phyloP scores from a whole-genome alignment of 495 filamentous ascomycete genomes.

The Neurospora sp. region DNA sequence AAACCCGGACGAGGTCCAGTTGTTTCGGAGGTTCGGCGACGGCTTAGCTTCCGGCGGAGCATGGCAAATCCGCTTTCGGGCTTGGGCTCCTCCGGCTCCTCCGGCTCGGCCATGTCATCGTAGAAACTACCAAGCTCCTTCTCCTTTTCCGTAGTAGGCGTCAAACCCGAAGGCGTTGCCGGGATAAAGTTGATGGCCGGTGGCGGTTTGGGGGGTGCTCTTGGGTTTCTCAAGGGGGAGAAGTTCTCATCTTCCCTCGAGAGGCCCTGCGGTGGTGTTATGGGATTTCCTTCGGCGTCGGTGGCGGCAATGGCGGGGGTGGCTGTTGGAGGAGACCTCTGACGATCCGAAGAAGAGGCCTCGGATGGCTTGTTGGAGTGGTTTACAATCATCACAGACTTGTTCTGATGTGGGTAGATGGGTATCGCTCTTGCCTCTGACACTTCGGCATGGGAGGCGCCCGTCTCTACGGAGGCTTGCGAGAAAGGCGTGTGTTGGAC shows the following conservation, averaged over 20 bases:
- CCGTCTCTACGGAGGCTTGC: constrained; percentile 46
- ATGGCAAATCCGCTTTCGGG: constrained; percentile 41
- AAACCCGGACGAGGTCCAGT: constrained; percentile 25
- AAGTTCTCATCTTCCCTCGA: constrained; percentile 41
- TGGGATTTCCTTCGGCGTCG: constrained; percentile 32
- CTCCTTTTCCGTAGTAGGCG: constrained; percentile 45
- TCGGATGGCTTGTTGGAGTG: constrained; percentile 43
- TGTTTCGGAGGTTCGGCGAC: constrained; percentile 46
- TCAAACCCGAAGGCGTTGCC: constrained; percentile 51
- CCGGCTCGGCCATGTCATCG: constrained; percentile 24
- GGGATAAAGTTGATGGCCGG: constrained; percentile 67
- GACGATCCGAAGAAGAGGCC: constrained; percentile 16
- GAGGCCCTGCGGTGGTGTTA: constrained; percentile 38
- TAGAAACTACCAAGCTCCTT: constrained; percentile 39
- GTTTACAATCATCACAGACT: constrained; percentile 67
- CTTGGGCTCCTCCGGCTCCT: constrained; percentile 2
- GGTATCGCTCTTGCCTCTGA: constrained; percentile 74
- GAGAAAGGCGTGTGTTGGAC: constrained; percentile 49
- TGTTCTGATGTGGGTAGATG: constrained; percentile 81
- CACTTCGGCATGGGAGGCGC: constrained; percentile 45
- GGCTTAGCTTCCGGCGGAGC: constrained; percentile 47
- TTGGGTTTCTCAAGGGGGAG: constrained; percentile 67
- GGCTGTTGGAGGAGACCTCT: constrained; percentile 4
- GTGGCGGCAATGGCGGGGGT: constrained; percentile 24
- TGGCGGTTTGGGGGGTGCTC: constrained; percentile 44